phyloP scores from a whole-genome alignment of 768 basidiomycete genomes.

The Tricholoma hemisulphureum region DNA sequence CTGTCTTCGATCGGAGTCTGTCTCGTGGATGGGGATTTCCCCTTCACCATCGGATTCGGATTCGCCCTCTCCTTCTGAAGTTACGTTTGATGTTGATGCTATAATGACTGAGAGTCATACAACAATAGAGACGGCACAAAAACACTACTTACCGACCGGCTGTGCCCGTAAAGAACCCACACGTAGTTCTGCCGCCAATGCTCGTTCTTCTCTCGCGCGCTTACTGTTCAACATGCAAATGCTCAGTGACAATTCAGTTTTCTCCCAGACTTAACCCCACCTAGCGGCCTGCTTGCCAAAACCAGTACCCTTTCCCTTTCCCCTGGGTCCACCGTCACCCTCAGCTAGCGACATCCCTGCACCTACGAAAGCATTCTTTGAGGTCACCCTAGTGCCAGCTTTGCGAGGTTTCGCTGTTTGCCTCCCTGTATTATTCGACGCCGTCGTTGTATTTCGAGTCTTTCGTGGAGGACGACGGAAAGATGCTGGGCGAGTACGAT shows the following conservation, averaged over 20 bases:
- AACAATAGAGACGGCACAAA: background rate
- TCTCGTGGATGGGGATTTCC: conserved; percentile 38
- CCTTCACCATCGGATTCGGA: conserved; percentile 24
- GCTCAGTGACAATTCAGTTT: background rate
- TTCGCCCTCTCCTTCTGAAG: conserved; percentile 1
- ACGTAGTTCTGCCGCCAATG: conserved; percentile 68
- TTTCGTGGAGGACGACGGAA: conserved; percentile 37
- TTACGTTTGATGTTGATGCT: conserved; percentile 1
- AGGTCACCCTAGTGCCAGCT: conserved; percentile 65
- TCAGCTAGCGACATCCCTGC: conserved; percentile 53
- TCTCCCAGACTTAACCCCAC: conserved; percentile 30
- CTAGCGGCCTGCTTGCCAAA: conserved; percentile 73
- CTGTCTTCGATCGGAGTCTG: conserved; percentile 49
- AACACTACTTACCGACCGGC: conserved; percentile 23
- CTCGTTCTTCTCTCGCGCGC: conserved; percentile 76
- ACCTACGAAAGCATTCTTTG: conserved; percentile 58
- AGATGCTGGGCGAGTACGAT: conserved; percentile 53
- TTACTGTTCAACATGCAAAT: conserved; percentile 45
- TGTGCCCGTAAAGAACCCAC: conserved; percentile 43
- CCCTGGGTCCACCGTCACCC: conserved; percentile 29
- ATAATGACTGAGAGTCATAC: background rate
- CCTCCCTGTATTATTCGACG: conserved; percentile 56
- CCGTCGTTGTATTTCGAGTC: conserved; percentile 31
- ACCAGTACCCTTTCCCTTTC: conserved; percentile 50
- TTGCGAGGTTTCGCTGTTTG: conserved; percentile 71